Base-by-base conservation (phyloP, 768 basidiomycete genomes). In the Lactarius psammicola region DNA sequence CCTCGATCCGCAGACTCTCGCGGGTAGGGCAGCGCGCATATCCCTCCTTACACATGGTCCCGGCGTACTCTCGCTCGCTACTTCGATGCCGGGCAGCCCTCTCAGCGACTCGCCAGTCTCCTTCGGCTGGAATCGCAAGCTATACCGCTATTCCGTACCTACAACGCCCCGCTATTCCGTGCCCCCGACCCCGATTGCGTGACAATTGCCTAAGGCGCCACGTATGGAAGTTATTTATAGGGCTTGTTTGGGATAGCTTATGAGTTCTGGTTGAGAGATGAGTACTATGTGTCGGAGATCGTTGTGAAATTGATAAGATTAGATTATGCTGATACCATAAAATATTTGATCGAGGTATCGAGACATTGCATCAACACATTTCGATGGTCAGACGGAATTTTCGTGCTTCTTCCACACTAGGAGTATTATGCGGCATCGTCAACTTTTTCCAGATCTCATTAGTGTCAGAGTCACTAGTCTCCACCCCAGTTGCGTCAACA, bases 1-100 rank as follows among this genome's bases (percentile, higher is more conserved):
- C 42, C 69, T 76, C 34, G 74, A 78, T 60, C 76, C 76, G 9
- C 60, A 68, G 42, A 76, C 73, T 20, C 64, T 76, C 20, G 49
- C 69, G 10, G 77, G 74, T 44, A 64, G 71, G 18, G 67, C 70
- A 23, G 70, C 72, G 42, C 70, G 72, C 51, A 73, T 73, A 56
- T 73, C 71, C 49, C 66, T 74, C 49, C 68, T 73, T 60, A 74
- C 73, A 38, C 67, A 61, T 3, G 73, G 73, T 38, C 71, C 72
- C 42, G 74, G 74, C 67, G 57, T 69, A 42, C 71, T 74, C 69
- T 74, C 68, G 46, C 70, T 75, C 55, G 72, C 71, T n/a, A 67
- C 73, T 60, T 70, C 74, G 1, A 65, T 63, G n/a, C 70, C 70
- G 3, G 66, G 63, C 10, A 71, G 68, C 55, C 73, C 73, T 3